Evolutionary conservation across 176 grass and related monocot genomes (phyloP).

Genomic region (Paspalum vaginatum): DNA sequence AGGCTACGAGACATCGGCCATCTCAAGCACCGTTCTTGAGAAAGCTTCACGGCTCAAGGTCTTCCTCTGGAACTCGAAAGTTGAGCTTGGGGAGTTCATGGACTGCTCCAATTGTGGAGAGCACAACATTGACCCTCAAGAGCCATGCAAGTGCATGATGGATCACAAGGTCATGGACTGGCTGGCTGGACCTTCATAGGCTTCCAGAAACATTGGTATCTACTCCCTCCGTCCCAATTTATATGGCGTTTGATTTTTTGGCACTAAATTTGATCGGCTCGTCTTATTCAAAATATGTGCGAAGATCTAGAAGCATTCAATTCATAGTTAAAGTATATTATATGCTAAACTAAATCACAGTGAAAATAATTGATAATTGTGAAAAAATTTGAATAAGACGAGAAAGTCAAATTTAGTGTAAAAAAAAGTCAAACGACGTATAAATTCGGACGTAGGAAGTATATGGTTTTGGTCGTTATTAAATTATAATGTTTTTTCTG

Average conservation of each 20-base stretch:
- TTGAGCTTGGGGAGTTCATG: constrained; percentile 65
- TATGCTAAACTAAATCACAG: no score
- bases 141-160: constrained; percentile 55
- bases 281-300: no score
- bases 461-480: constrained; percentile 4
- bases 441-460: no score
- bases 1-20: constrained; percentile 57
- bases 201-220: neutral
- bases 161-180: constrained; percentile 63
- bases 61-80: constrained; percentile 67
- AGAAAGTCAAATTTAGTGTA: no score
- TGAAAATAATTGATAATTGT: no score
- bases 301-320: no score
- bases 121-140: constrained; percentile 32
- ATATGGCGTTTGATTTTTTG: no score
- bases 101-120: constrained; percentile 59
- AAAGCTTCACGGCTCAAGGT: constrained; percentile 63
- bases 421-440: no score
- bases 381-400: no score
- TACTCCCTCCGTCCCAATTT: no score
- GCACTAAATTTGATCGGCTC: no score
- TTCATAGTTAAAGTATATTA: no score
- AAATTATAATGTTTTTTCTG: neutral
- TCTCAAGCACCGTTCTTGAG: constrained; percentile 49
- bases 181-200: constrained; percentile 48